Percentiles rank a stretch among this genome's conserved stretches.
phyloP scores from a whole-genome alignment of 257 asterid genomes.

The Solanum chiquidenum region DNA sequence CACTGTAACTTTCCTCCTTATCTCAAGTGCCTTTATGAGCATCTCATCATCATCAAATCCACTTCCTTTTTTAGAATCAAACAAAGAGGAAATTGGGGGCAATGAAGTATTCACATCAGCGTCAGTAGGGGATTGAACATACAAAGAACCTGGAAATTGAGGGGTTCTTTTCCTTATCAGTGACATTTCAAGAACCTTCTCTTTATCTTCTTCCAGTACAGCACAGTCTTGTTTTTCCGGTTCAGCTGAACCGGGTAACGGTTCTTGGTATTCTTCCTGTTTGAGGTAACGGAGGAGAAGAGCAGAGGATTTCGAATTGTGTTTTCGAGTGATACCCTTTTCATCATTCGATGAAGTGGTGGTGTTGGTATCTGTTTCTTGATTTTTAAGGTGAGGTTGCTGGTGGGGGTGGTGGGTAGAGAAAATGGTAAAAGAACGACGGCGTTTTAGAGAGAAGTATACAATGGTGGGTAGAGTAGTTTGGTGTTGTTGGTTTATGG shows the following conservation, averaged over 20 bases:
- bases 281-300: slow-evolving; percentile 55
- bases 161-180: slow-evolving; percentile 44
- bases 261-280: slow-evolving; percentile 10
- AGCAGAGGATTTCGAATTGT: slow-evolving; percentile 65
- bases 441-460: slow-evolving; percentile 21
- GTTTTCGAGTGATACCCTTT: slow-evolving; percentile 35
- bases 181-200: slow-evolving; percentile 49
- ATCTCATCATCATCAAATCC: slow-evolving; percentile 33
- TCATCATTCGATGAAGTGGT: slow-evolving; percentile 3
- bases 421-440: slow-evolving; percentile 9
- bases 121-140: slow-evolving; percentile 12
- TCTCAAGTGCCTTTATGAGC: slow-evolving; percentile 75
- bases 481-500: slow-evolving; percentile 1
- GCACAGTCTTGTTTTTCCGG: slow-evolving; percentile 13
- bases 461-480: slow-evolving; percentile 14
- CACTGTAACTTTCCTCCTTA: slow-evolving; percentile 73
- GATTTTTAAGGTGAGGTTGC: slow-evolving; percentile 11
- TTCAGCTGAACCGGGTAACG: background rate
- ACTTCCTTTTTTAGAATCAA: slow-evolving; percentile 9
- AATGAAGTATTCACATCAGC: slow-evolving; percentile 17
- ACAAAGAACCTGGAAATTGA: slow-evolving; percentile 78
- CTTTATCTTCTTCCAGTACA: slow-evolving; percentile 35
- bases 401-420: slow-evolving; percentile 23
- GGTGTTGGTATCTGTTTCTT: slow-evolving; percentile 14
- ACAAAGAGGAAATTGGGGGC: slow-evolving; percentile 26